Percentiles rank a stretch among this genome's conserved stretches.
Evolutionary conservation across 306 rosid species (phyloP).

Genomic region (Sphenostylis stenocarpa): DNA sequence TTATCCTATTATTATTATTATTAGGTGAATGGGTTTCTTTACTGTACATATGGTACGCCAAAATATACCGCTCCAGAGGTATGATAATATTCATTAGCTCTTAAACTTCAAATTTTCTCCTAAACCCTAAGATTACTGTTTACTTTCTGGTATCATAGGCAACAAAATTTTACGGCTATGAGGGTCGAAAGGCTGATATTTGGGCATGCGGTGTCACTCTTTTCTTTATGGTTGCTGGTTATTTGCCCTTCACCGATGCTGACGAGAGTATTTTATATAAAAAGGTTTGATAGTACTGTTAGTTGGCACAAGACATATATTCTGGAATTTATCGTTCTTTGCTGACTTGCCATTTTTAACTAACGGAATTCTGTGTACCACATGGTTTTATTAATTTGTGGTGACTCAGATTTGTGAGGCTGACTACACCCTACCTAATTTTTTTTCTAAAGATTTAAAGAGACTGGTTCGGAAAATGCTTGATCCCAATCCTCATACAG

Average conservation of each 20-base stretch:
- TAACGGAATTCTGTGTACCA: not conserved
- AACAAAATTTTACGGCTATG: slow-evolving; percentile 42
- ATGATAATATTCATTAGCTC: not conserved
- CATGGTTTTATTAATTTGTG: not conserved
- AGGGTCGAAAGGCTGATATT: slow-evolving; percentile 80
- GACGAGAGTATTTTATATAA: slow-evolving; percentile 48
- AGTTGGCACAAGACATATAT: not conserved
- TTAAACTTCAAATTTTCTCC: not conserved
- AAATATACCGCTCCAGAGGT: slow-evolving; percentile 92
- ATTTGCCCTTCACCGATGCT: slow-evolving; percentile 63
- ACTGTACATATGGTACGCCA: slow-evolving; percentile 79
- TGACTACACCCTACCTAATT: slow-evolving; percentile 56
- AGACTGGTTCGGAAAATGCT: slow-evolving; percentile 69
- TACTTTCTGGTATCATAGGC: slow-evolving; percentile 22
- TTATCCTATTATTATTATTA: slow-evolving; percentile 9
- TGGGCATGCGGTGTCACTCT: slow-evolving; percentile 92
- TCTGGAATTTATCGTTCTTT: no score
- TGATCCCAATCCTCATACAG: slow-evolving; percentile 68
- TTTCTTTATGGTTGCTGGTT: slow-evolving; percentile 71
- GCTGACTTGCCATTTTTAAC: not conserved
- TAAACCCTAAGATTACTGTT: not conserved
- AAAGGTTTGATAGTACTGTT: slow-evolving; percentile 41
- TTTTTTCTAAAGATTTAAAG: slow-evolving; percentile 71
- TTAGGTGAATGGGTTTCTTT: slow-evolving; percentile 82
- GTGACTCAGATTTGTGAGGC: slow-evolving; percentile 63